These are phyloP conservation scores for Trichoderma sp. DNA, from an alignment of 2,329 filamentous ascomycete species.

Conservation along the genomic window DNA sequence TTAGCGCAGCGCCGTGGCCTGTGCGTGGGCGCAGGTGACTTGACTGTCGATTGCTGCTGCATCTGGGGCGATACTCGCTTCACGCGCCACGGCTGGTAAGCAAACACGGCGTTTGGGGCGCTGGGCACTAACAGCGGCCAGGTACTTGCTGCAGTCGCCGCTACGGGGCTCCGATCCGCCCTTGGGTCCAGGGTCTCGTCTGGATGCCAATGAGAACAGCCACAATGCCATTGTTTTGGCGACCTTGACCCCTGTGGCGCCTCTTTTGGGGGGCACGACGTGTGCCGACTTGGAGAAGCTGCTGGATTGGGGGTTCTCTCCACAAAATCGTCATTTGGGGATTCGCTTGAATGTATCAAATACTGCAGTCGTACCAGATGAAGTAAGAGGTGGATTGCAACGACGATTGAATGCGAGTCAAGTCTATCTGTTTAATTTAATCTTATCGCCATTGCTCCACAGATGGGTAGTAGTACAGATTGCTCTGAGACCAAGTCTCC, in stretches of 20 bases:
- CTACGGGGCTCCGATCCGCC: slow-evolving; percentile 12
- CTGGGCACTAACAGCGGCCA: not conserved
- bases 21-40: slow-evolving; percentile 24
- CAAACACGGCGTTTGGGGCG: not conserved
- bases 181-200: not conserved
- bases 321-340: not conserved
- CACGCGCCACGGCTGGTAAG: not conserved
- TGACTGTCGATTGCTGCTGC: slow-evolving; percentile 15
- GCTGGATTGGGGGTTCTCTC: not conserved
- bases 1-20: slow-evolving; percentile 20
- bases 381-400: not conserved
- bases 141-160: not conserved
- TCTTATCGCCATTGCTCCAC: not conserved
- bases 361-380: no score
- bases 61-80: not conserved
- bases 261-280: not conserved
- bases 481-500: not conserved
- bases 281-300: not conserved
- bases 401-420: not conserved
- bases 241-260: not conserved
- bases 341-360: no score
- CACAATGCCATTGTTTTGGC: not conserved
- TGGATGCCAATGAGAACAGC: slow-evolving; percentile 8
- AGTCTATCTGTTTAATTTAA: not conserved
- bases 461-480: not conserved